Conservation (phyloP, 2,329 filamentous ascomycete genomes). For the Graphilbum fragrans region DNA sequence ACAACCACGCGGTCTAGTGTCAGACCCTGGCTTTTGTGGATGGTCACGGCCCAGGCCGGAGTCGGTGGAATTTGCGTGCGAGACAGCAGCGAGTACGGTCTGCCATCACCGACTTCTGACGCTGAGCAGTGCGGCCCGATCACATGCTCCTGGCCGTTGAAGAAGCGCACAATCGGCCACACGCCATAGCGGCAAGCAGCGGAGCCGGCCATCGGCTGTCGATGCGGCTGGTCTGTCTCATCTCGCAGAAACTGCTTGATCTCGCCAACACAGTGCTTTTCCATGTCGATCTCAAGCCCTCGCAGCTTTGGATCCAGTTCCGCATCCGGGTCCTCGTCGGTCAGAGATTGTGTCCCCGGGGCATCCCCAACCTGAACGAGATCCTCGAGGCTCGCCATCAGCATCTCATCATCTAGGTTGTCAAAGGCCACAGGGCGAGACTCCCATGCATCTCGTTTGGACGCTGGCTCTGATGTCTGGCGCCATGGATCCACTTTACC, state of each 20-base stretch:
- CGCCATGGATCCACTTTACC: too few relatives aligned
- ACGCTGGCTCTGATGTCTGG: too few relatives aligned
- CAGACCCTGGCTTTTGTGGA: slow-evolving; percentile 53
- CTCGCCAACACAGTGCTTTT: too few relatives aligned
- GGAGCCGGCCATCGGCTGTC: not conserved
- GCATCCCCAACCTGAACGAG: too few relatives aligned
- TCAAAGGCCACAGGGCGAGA: too few relatives aligned
- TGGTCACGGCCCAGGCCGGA: slow-evolving; percentile 49
- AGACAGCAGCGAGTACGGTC: slow-evolving; percentile 33
- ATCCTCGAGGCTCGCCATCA: too few relatives aligned
- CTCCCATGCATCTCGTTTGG: too few relatives aligned
- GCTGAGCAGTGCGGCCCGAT: slow-evolving; percentile 40
- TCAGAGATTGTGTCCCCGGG: too few relatives aligned
- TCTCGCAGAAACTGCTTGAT: not conserved
- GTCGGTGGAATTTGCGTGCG: slow-evolving; percentile 51
- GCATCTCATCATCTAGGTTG: too few relatives aligned
- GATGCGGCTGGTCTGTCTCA: not conserved
- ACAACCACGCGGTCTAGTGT: slow-evolving; percentile 47
- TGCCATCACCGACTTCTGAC: slow-evolving; percentile 29
- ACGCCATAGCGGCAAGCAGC: not conserved
- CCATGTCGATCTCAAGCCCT: too few relatives aligned
- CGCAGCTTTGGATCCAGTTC: too few relatives aligned
- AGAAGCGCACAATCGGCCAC: slow-evolving; percentile 17
- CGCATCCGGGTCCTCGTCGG: too few relatives aligned
- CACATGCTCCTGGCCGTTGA: slow-evolving; percentile 27